Base-by-base conservation (phyloP, 495 filamentous ascomycete genomes). In the Xylaria nigripes region DNA sequence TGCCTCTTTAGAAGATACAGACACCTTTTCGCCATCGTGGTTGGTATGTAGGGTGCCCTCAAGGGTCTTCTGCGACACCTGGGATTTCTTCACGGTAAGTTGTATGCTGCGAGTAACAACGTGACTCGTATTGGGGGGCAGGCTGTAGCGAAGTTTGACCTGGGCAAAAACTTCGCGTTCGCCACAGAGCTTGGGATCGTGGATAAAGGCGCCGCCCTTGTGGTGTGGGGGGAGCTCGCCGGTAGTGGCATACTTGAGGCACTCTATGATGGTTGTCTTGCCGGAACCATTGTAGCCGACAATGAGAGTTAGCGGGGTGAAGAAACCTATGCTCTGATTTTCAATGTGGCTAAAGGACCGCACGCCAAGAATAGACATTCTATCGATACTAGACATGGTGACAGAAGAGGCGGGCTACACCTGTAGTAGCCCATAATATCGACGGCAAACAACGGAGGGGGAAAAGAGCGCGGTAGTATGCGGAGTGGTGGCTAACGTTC, bases 191-290 rank as follows among this genome's bases (percentile, higher is more conserved):
- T 90, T 92, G 9, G 94, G 93, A 58, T 98, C 93, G 67, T 97
- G 91, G 50, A 98, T 90, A 66, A 97, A 98, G 45, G 94, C 92
- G 25, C 92, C 93, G 34, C 89, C 86, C 65, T 86, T 90, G 75
- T 86, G 93, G 73, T 96, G 96, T 24, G 91, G 90, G 22, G 93
- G 93, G 2, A 95, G 78, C 56, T 95, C 86, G 48, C 93, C 93
- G 12, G 90, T 96, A 29, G 94, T 96, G 42, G 86, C 91, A 85
- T 95, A 98, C 66, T 96, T 96, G 61, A 98, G 89, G 65, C 93
- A 96, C 68, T 98, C 93, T 71, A 98, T 97, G 67, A 98, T 95
- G 43, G 94, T 97, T 81, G 93, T 98, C 73, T 98, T 98, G 41
- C 94, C 93, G 8, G 91, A 96, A 51, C 93, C 93, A 76, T 98